Evolutionary conservation across 768 basidiomycete genomes (phyloP).

Genomic region (Russula emetica): DNA sequence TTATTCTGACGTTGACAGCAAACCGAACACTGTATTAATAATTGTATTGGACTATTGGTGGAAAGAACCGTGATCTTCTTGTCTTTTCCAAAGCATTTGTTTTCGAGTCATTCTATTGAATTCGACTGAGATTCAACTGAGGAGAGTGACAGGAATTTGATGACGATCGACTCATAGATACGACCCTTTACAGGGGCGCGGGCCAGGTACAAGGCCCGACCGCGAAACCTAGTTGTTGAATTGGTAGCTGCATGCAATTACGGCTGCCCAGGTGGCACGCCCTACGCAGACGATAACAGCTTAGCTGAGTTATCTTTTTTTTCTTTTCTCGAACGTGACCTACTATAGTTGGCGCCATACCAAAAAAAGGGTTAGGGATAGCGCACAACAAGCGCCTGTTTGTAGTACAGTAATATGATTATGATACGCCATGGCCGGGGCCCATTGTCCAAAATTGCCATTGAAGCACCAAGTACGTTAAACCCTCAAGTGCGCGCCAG

Average conservation of each 20-base stretch:
- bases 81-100: not conserved
- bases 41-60: conserved; percentile 21
- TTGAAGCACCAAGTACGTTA: not conserved
- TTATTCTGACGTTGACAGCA: conserved; percentile 2
- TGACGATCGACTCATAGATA: no score
- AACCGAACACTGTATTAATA: conserved; percentile 21
- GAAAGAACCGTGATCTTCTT: conserved; percentile 3
- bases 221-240: not conserved
- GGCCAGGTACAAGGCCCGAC: not conserved
- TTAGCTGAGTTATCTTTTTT: not conserved
- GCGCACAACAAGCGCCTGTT: not conserved
- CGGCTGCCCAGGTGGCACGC: not conserved
- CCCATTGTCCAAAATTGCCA: not conserved
- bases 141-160: not conserved
- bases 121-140: not conserved
- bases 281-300: not conserved
- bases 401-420: no score
- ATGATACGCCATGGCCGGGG: no score
- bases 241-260: not conserved
- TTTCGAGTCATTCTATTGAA: not conserved
- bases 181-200: not conserved
- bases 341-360: not conserved
- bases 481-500: not conserved
- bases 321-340: not conserved
- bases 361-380: not conserved